phyloP scores from a whole-genome alignment of 2,329 filamentous ascomycete species.

The Epichloe sp. region DNA sequence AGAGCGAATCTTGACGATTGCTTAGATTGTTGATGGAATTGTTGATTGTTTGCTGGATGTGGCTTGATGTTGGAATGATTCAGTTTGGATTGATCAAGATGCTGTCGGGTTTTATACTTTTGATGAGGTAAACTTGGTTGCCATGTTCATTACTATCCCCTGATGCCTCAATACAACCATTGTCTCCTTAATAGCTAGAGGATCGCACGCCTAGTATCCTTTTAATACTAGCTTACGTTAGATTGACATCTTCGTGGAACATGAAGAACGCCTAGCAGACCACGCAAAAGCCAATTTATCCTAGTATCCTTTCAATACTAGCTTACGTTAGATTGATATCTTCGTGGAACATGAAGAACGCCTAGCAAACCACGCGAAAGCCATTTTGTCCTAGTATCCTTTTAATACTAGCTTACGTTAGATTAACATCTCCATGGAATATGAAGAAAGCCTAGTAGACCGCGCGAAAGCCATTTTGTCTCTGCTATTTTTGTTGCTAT shows the following conservation, averaged over 20 bases:
- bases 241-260: background rate
- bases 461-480: background rate
- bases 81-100: background rate
- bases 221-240: background rate
- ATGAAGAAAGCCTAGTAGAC: background rate
- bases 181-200: background rate
- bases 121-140: background rate
- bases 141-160: background rate
- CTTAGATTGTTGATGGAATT: background rate
- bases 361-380: background rate
- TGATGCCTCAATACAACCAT: background rate
- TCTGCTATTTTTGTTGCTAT: background rate
- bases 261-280: background rate
- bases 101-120: background rate
- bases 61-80: background rate
- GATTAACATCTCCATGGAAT: background rate
- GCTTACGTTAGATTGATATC: too few relatives aligned
- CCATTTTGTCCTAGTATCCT: background rate
- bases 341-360: background rate
- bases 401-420: too few relatives aligned
- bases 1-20: background rate
- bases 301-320: too few relatives aligned
- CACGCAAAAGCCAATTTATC: too few relatives aligned
- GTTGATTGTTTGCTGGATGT: background rate
- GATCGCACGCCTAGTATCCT: background rate